These are phyloP conservation scores for Lycium ferocissimum DNA, from an alignment of 257 asterid species.

Conservation along the genomic window DNA sequence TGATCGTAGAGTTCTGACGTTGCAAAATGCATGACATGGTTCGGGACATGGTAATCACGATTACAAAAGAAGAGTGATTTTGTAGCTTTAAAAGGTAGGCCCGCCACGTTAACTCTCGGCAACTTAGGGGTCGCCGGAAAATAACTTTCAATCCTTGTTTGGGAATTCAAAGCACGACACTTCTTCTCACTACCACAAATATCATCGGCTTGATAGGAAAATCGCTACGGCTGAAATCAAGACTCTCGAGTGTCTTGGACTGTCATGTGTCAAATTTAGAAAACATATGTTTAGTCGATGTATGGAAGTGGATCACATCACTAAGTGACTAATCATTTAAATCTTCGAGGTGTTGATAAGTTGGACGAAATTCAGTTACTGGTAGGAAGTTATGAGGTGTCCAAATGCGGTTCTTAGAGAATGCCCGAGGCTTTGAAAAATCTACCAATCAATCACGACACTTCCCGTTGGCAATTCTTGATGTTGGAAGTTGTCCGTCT, in stretches of 20 bases:
- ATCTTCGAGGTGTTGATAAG: slow-evolving; percentile 33
- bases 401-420: slow-evolving; percentile 37
- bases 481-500: slow-evolving; percentile 40
- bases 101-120: slow-evolving; percentile 33
- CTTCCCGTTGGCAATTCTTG: slow-evolving; percentile 39
- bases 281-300: slow-evolving; percentile 22
- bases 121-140: slow-evolving; percentile 34
- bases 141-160: slow-evolving; percentile 26
- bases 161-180: slow-evolving; percentile 39
- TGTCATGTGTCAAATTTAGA: slow-evolving; percentile 38
- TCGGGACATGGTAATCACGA: slow-evolving; percentile 36
- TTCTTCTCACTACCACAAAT: slow-evolving; percentile 32
- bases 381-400: slow-evolving; percentile 38
- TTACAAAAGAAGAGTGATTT: slow-evolving; percentile 36
- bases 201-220: slow-evolving; percentile 29
- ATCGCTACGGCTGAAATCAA: slow-evolving; percentile 36
- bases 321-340: slow-evolving; percentile 40
- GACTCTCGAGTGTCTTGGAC: slow-evolving; percentile 44
- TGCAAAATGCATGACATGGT: slow-evolving; percentile 46
- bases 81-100: slow-evolving; percentile 32
- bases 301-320: slow-evolving; percentile 47
- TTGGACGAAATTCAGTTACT: slow-evolving; percentile 27
- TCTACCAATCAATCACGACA: slow-evolving; percentile 32
- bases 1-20: slow-evolving; percentile 36
- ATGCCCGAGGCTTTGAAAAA: slow-evolving; percentile 28